These are phyloP conservation scores for Pseudogymnoascus destructans DNA, from an alignment of 2,329 filamentous ascomycete genomes.

Conservation along the genomic window DNA sequence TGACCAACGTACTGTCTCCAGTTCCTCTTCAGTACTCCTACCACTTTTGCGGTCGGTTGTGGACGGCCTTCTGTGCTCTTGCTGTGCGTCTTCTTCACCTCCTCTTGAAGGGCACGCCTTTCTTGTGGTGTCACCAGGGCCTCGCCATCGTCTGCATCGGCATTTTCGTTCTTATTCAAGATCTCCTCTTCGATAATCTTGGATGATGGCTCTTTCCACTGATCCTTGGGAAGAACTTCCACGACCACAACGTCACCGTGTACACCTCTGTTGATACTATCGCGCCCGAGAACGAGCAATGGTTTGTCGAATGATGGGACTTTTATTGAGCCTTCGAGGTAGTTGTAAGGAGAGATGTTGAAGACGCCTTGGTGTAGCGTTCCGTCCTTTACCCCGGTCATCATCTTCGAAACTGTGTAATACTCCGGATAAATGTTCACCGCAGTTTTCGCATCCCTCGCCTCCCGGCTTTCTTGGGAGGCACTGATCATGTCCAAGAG, in stretches of 20 bases:
- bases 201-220: constrained; percentile 93
- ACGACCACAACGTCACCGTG: constrained; percentile 89
- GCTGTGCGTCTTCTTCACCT: constrained; percentile 74
- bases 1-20: constrained; percentile 98
- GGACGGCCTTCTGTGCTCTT: constrained; percentile 62
- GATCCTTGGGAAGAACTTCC: constrained; percentile 81
- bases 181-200: constrained; percentile 93
- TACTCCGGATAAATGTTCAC: constrained; percentile 80
- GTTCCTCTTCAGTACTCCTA: constrained; percentile 87
- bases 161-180: constrained; percentile 84
- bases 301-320: constrained; percentile 83
- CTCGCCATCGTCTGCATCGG: constrained; percentile 64
- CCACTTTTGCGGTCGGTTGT: constrained; percentile 83
- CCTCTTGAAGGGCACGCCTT: constrained; percentile 74
- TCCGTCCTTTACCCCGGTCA: constrained; percentile 81
- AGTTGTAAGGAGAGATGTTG: constrained; percentile 96
- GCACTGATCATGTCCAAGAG: constrained; percentile 89
- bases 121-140: constrained; percentile 83
- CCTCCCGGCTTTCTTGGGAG: constrained; percentile 52
- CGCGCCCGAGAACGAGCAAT: constrained; percentile 75
- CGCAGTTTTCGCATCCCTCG: constrained; percentile 47
- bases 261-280: constrained; percentile 90
- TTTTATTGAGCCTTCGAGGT: constrained; percentile 83
- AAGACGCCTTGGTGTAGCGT: constrained; percentile 89
- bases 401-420: constrained; percentile 77